Evolutionary conservation across 768 basidiomycete species (phyloP).

Genomic region (Boletus fagicola): DNA sequence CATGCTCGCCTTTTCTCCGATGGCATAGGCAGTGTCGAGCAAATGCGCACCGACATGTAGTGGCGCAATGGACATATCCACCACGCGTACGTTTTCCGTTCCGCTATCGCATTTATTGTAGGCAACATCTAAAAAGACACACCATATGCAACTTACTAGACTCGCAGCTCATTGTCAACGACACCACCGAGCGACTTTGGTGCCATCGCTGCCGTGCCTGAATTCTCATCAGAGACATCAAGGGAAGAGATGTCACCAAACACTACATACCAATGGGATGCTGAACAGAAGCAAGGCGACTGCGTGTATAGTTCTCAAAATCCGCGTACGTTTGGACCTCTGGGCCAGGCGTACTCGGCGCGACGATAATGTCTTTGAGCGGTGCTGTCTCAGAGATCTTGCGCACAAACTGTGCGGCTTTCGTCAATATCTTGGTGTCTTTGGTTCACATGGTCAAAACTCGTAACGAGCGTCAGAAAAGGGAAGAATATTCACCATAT

Average conservation of each 20-base stretch:
- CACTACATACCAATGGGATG: constrained; percentile 16
- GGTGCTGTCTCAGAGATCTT: constrained; percentile 17
- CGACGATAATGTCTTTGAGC: constrained; percentile 16
- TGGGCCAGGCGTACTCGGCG: constrained; percentile 20
- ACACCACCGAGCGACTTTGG: constrained; percentile 19
- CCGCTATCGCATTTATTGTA: constrained; percentile 2
- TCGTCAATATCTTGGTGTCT: constrained; percentile 20
- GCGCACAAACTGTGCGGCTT: constrained; percentile 12
- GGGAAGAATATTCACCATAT: constrained; percentile 2
- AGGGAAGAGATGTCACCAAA: neutral
- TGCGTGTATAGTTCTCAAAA: constrained; percentile 13
- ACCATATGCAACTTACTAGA: constrained; percentile 7
- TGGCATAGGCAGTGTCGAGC: constrained; percentile 19
- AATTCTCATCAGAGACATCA: neutral
- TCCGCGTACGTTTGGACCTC: constrained; percentile 18
- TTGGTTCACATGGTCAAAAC: neutral
- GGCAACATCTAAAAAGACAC: neutral
- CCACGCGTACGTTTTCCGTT: constrained; percentile 18
- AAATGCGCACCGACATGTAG: constrained; percentile 14
- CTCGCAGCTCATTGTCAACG: constrained; percentile 15
- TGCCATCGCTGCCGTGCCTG: constrained; percentile 22
- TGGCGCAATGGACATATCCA: constrained; percentile 19
- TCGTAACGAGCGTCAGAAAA: neutral
- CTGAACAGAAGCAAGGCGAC: neutral
- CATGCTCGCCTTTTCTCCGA: constrained; percentile 13